A percentile compares a stretch with the other conserved stretches of the same genome.
Evolutionary conservation across 1,284 basidiomycete genomes (phyloP).

Genomic region (Austroboletus novae-zelandiae): DNA sequence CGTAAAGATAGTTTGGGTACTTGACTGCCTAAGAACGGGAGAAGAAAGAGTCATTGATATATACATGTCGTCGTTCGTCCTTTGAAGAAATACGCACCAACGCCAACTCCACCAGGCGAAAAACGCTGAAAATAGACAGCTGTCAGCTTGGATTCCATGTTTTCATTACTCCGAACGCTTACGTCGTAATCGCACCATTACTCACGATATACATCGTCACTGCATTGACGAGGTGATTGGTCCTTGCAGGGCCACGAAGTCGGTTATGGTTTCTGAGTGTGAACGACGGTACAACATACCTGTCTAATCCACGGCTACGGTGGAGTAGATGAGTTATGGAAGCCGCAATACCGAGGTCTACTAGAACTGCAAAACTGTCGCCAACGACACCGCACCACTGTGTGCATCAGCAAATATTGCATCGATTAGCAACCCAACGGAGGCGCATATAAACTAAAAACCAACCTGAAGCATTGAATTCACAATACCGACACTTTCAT

Average conservation of each 20-base stretch:
- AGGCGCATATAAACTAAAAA: not conserved
- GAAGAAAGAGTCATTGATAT: not conserved
- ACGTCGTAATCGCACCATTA: not conserved
- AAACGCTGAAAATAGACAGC: not conserved
- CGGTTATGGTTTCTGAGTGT: too few relatives aligned
- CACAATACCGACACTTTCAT: not conserved
- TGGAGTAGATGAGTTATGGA: not conserved
- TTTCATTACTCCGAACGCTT: not conserved
- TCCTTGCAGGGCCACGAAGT: not conserved
- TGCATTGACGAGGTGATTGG: not conserved
- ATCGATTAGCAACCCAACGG: not conserved
- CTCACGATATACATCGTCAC: slow-evolving; percentile 2
- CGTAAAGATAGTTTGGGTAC: not conserved
- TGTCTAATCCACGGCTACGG: not conserved
- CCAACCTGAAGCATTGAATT: not conserved
- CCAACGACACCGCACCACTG: not conserved
- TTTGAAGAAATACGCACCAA: not conserved
- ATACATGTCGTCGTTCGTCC: not conserved
- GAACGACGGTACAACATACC: not conserved
- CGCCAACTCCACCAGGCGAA: not conserved
- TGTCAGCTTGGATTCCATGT: not conserved
- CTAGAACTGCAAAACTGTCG: not conserved
- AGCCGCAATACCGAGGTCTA: not conserved
- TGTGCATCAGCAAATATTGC: not conserved
- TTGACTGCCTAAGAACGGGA: not conserved